Percentiles rank a stretch among this genome's conserved stretches.
Conservation (phyloP, 164 flowering plant species). For the Tetrastigma voinierianum region DNA sequence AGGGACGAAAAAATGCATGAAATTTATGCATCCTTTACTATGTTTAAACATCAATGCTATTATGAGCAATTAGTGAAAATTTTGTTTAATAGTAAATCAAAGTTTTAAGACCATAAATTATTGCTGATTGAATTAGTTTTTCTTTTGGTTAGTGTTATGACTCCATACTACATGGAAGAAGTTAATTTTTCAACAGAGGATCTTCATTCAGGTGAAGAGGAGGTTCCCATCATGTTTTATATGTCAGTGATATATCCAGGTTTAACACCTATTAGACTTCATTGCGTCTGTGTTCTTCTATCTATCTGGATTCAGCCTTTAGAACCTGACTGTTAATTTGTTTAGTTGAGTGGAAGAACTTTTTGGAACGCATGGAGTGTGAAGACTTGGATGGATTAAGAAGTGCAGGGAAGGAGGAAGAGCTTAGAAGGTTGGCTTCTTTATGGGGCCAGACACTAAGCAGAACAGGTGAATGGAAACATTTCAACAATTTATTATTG, state of each 20-base stretch:
- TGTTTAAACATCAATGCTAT: neutral
- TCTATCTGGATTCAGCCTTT: constrained; percentile 1
- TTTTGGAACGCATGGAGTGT: constrained; percentile 81
- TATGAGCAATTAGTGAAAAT: neutral
- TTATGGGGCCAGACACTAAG: constrained; percentile 84
- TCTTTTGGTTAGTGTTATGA: constrained; percentile 58
- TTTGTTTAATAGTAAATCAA: neutral
- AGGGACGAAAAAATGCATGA: too few relatives aligned
- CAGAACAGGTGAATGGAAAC: constrained; percentile 60
- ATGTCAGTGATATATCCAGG: constrained; percentile 95
- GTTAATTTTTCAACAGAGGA: constrained; percentile 69
- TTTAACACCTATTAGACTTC: constrained; percentile 14
- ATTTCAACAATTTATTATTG: neutral
- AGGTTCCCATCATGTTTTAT: constrained; percentile 75
- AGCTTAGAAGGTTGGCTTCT: constrained; percentile 84
- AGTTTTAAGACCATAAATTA: neutral
- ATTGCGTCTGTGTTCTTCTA: neutral
- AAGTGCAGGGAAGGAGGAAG: constrained; percentile 41
- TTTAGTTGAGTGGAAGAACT: constrained; percentile 89
- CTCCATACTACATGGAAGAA: constrained; percentile 88
- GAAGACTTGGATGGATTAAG: constrained; percentile 37
- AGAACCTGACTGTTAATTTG: constrained; percentile 10
- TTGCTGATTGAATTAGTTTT: constrained; percentile 1
- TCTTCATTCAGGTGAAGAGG: constrained; percentile 61
- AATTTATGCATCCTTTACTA: too few relatives aligned